Conservation (phyloP, 129 eudicot species). For the Flaveria brownii region DNA sequence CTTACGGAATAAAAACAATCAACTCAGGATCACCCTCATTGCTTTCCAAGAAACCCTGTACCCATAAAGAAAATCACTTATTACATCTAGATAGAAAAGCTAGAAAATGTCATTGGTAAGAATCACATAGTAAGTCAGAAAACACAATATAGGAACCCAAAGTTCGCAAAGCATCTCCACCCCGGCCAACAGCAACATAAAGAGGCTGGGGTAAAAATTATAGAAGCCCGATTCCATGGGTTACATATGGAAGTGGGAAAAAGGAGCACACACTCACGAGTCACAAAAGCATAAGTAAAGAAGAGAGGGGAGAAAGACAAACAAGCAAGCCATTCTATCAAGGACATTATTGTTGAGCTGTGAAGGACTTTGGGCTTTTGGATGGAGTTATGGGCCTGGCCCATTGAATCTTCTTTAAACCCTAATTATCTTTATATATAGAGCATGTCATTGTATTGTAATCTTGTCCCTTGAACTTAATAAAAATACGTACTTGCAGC, state of each 20-base stretch:
- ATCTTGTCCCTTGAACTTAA: no score
- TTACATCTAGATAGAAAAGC: constrained; percentile 19
- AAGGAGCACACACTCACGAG: background rate
- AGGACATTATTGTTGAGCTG: background rate
- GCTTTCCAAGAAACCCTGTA: constrained; percentile 90
- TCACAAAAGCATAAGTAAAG: background rate
- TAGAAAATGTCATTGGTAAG: constrained; percentile 16
- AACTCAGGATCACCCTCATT: constrained; percentile 97
- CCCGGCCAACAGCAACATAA: background rate
- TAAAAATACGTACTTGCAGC: no score
- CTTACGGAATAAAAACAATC: constrained; percentile 93
- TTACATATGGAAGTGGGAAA: background rate
- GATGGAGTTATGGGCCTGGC: no score
- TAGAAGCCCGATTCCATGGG: background rate
- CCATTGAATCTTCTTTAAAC: no score
- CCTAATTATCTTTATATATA: no score
- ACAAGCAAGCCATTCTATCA: background rate
- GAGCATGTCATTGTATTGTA: no score
- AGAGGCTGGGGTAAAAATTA: background rate
- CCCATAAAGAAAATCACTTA: constrained; percentile 19
- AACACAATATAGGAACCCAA: background rate
- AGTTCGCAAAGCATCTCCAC: background rate
- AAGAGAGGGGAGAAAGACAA: background rate
- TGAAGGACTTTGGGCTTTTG: no score
- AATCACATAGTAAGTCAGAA: background rate